These are phyloP conservation scores for Leucaena leucocephala DNA, from an alignment of 306 rosid genomes.

Conservation along the genomic window DNA sequence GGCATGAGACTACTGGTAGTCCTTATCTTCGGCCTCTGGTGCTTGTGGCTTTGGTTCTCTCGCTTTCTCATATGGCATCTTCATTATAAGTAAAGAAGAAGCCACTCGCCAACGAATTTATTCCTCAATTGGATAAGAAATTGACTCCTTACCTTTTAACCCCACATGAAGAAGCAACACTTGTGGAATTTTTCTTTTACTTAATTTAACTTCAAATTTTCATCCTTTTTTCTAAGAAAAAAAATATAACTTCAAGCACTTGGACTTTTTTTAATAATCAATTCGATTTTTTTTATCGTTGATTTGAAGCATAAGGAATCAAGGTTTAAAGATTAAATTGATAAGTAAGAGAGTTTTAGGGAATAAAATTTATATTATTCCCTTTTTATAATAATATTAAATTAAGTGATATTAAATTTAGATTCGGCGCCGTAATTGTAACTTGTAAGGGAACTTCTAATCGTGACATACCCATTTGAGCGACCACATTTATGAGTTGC, in stretches of 20 bases:
- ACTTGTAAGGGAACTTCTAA: not conserved
- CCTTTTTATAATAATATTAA: not conserved
- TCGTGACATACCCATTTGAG: not conserved
- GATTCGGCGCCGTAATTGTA: not conserved
- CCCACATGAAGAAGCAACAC: not conserved
- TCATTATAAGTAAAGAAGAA: not conserved
- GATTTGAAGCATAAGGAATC: no score
- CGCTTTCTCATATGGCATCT: not conserved
- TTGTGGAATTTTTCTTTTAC: no score
- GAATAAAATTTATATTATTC: no score
- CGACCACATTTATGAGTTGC: not conserved
- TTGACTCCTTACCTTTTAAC: not conserved
- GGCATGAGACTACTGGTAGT: not conserved
- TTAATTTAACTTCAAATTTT: no score
- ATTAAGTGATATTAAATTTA: not conserved
- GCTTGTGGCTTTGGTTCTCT: not conserved
- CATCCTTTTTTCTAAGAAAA: no score
- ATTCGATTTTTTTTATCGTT: no score
- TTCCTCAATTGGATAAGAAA: slow-evolving; percentile 12
- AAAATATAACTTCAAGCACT: no score
- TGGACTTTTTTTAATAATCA: no score
- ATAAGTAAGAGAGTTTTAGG: no score
- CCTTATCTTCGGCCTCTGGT: not conserved
- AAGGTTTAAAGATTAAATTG: no score
- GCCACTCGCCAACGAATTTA: slow-evolving; percentile 2